These are phyloP conservation scores for Mycocentrospora acerina DNA, from an alignment of 2,329 filamentous ascomycete genomes.

Conservation along the genomic window DNA sequence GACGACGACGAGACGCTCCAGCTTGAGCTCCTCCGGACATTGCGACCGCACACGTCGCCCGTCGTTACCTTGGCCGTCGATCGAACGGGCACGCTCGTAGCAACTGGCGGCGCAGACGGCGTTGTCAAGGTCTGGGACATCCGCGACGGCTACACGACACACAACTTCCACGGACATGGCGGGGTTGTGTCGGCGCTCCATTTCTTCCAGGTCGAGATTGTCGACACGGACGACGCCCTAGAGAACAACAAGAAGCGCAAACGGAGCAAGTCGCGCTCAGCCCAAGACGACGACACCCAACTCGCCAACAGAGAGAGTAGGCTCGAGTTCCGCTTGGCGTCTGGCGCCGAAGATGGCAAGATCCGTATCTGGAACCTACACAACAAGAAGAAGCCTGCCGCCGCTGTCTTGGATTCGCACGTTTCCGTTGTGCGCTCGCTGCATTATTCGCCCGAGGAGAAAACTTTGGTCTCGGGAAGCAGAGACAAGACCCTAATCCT, in stretches of 20 bases:
- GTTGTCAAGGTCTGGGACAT: constrained; percentile 98
- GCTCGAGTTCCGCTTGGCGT: constrained; percentile 76
- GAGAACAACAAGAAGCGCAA: constrained; percentile 42
- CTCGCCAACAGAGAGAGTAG: constrained; percentile 50
- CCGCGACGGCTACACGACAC: constrained; percentile 82
- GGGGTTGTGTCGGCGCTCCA: constrained; percentile 87
- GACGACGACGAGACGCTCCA: constrained; percentile 59
- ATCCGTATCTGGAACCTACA: constrained; percentile 89
- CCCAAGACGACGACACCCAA: constrained; percentile 40
- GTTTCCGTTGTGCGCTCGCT: constrained; percentile 90
- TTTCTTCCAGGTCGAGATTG: constrained; percentile 76
- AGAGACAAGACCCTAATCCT: constrained; percentile 92
- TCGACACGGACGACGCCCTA: constrained; percentile 49
- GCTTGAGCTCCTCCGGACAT: constrained; percentile 69
- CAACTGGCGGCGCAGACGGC: constrained; percentile 90
- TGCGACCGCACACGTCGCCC: constrained; percentile 89
- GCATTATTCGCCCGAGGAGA: constrained; percentile 74
- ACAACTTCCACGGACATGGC: constrained; percentile 91
- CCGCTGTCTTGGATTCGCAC: constrained; percentile 83
- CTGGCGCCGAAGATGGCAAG: constrained; percentile 91
- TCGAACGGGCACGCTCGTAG: constrained; percentile 82
- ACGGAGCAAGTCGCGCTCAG: constrained; percentile 47
- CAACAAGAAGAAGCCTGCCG: constrained; percentile 76
- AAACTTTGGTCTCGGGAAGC: constrained; percentile 78
- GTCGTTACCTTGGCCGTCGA: constrained; percentile 86